Conservation (phyloP, 2,329 filamentous ascomycete genomes). For the Ophiostoma sp. region DNA sequence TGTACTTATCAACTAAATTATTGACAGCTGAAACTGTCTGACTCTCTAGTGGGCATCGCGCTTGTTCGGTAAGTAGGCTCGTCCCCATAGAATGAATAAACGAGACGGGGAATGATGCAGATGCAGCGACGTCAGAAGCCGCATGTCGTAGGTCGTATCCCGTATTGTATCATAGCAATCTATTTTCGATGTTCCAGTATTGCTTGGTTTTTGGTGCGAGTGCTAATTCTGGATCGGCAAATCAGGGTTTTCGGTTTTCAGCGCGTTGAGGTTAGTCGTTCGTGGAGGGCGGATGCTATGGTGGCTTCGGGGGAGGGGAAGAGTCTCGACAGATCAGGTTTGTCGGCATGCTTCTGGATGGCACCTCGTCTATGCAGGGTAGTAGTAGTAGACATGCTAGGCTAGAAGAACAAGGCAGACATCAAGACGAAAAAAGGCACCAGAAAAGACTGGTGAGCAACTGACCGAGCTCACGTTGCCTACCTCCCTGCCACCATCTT, state of each 20-base stretch:
- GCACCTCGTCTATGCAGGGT: not conserved
- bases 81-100: not conserved
- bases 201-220: not conserved
- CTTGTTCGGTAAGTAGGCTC: not conserved
- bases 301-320: not conserved
- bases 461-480: not conserved
- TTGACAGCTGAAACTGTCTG: not conserved
- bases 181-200: not conserved
- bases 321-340: conserved; percentile 1
- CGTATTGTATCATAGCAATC: not conserved
- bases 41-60: not conserved
- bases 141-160: not conserved
- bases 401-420: not conserved
- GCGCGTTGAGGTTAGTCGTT: not conserved
- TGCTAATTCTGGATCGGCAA: not conserved
- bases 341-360: not conserved
- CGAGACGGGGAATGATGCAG: not conserved
- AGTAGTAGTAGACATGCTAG: not conserved
- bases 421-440: not conserved
- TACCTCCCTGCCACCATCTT: not conserved
- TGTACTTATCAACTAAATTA: not conserved
- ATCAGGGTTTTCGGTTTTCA: not conserved
- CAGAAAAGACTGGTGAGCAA: not conserved
- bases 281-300: not conserved
- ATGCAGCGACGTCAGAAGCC: not conserved